Conservation (phyloP, 106 monocot species). For the Allium fistulosum region DNA sequence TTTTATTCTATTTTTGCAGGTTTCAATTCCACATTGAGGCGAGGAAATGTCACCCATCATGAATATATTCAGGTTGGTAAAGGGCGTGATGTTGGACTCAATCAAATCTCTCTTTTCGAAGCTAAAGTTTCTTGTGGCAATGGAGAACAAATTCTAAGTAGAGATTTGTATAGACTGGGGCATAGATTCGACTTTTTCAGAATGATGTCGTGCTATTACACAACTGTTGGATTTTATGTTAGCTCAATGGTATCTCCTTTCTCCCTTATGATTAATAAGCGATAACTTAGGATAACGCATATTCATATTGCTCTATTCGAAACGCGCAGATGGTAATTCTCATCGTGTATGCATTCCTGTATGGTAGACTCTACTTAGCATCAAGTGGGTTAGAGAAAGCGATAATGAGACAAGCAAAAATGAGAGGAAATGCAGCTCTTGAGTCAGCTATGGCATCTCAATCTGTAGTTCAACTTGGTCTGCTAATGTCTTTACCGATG, state of each 20-base stretch:
- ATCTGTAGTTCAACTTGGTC: constrained; percentile 85
- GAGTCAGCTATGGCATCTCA: constrained; percentile 88
- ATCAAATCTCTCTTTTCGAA: constrained; percentile 98
- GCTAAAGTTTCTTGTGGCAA: constrained; percentile 97
- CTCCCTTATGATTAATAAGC: neutral
- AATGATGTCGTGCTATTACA: constrained; percentile 94
- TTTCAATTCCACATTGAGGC: constrained; percentile 86
- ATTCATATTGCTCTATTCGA: neutral
- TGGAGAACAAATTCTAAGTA: constrained; percentile 89
- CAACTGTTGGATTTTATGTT: constrained; percentile 91
- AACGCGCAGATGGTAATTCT: constrained; percentile 58
- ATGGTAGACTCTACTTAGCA: constrained; percentile 91
- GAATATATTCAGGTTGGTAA: constrained; percentile 99
- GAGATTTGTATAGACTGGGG: constrained; percentile 90
- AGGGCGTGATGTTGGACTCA: constrained; percentile 97
- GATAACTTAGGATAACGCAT: neutral
- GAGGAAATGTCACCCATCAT: constrained; percentile 95
- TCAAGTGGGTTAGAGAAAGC: constrained; percentile 90
- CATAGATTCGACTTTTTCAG: constrained; percentile 97
- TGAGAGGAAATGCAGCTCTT: constrained; percentile 61
- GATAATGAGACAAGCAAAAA: constrained; percentile 41
- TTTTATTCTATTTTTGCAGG: constrained; percentile 25
- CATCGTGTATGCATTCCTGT: constrained; percentile 81
- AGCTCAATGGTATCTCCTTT: constrained; percentile 83
- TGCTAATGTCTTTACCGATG: constrained; percentile 94